Conservation (phyloP, 352 stramenopile genomes). For the Phytophthora multivora region DNA sequence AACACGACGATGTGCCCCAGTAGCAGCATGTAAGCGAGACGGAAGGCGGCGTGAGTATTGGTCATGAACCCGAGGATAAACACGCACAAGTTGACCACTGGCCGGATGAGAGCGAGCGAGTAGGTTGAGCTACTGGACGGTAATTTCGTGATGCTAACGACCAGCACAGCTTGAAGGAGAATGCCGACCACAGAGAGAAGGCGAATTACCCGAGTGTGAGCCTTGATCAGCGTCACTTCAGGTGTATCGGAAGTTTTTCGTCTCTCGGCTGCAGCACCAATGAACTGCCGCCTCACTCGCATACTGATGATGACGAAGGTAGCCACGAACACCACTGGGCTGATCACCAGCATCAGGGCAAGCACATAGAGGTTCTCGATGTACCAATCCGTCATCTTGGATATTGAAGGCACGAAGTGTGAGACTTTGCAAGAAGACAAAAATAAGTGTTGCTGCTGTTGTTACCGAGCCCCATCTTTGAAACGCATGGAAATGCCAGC, state of each 20-base stretch:
- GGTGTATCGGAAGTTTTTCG: conserved; percentile 44
- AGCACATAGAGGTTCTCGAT: conserved; percentile 44
- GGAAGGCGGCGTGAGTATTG: conserved; percentile 70
- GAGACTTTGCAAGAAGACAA: conserved; percentile 19
- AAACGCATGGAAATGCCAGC: conserved; percentile 22
- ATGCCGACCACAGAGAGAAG: conserved; percentile 51
- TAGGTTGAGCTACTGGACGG: conserved; percentile 36
- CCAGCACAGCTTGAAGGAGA: conserved; percentile 44
- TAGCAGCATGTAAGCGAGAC: conserved; percentile 40
- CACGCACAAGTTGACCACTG: conserved; percentile 47
- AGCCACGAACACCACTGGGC: conserved; percentile 45
- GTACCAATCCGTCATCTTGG: conserved; percentile 58
- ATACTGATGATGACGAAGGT: conserved; percentile 35
- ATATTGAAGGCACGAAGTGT: conserved; percentile 1
- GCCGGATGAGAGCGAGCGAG: conserved; percentile 52
- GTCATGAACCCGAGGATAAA: conserved; percentile 73
- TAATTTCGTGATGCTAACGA: conserved; percentile 24
- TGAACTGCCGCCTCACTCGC: conserved; percentile 34
- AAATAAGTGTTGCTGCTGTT: conserved; percentile 20
- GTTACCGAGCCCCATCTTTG: neutral
- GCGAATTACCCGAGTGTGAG: conserved; percentile 50
- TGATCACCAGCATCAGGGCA: conserved; percentile 38
- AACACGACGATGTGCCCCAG: conserved; percentile 46
- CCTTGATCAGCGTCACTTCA: conserved; percentile 64
- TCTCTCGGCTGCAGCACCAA: conserved; percentile 7